Evolutionary conservation across 768 basidiomycete genomes (phyloP), one percentile per base, ranked within the genome.

Genomic region (Suillus alpinus): DNA sequence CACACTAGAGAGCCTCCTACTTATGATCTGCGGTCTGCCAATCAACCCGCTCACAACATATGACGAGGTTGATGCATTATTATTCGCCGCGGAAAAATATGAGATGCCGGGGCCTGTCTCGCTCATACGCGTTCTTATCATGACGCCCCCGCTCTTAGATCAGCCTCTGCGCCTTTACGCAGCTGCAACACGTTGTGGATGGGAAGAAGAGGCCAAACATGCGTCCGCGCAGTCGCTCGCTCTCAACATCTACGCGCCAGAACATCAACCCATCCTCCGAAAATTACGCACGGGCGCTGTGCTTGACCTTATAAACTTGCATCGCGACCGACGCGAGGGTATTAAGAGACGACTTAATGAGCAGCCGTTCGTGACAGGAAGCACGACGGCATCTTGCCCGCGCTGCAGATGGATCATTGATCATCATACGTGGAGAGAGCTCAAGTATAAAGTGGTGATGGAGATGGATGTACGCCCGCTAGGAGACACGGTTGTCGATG

Each of bases 11-110:
- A 71, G 76, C 10, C 71, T 89, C 3, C 75, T 89, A 3, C 81
- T 81, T 62, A 86, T 88, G 83, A 76, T 83, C 26, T 86, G 82
- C 53, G 87, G 87, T 9, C 76, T 86, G 12, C 76, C 84, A 0
- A 77, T 88, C 16, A 74, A 79, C 14, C 69, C 73, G 4, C 71
- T 86, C 29, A 73, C 75, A 40, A 81, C 81, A 0, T 84, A 81
- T 67, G 85, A 86, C 64, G 62, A 71, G 36, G 72, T 88, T 57
- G 86, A 89, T 58, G 70, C 78, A 4, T 66, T 89, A n/a, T 72
- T 88, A 13, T 84, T 80, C 58, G 84, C 85, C 0, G 82, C 86
- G 0, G 86, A 89, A 67, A 87, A 87, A 66, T 89, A 88, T 68
- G 87, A 88, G 39, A 88, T 87, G 83, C 80, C 83, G 0, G 87